Evolutionary conservation across 192 early-diverging fungal genomes (phyloP).

Genomic region (Entrophospora sp.): DNA sequence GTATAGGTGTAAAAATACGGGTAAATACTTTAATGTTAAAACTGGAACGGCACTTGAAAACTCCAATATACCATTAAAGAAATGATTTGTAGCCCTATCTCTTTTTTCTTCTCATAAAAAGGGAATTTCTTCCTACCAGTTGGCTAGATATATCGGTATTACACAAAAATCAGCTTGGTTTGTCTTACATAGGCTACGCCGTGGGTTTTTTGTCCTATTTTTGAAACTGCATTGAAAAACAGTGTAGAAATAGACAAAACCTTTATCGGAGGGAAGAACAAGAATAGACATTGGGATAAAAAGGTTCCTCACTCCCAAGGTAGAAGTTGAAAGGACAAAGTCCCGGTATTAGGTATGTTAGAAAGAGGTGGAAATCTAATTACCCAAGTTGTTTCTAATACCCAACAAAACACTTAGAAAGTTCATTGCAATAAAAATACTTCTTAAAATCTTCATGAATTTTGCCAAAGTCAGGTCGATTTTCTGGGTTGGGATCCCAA

Average conservation of each 20-base stretch:
- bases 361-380: conserved; percentile 8
- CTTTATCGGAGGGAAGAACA: no score
- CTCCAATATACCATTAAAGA: neutral
- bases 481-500: no score
- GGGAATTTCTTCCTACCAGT: neutral
- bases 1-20: conserved; percentile 5
- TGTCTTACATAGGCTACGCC: neutral
- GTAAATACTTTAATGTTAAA: conserved; percentile 6
- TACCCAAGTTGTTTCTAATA: neutral
- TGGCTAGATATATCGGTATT: neutral
- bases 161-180: neutral
- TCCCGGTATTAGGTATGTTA: neutral
- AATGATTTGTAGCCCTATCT: neutral
- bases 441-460: no score
- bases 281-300: no score
- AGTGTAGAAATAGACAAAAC: no score
- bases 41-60: neutral
- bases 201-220: neutral
- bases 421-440: no score
- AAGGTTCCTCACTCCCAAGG: no score
- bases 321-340: neutral
- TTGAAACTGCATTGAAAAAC: no score
- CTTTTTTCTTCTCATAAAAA: conserved; percentile 1
- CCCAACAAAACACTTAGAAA: neutral
- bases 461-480: no score